Base-by-base conservation (phyloP, 352 stramenopile genomes). In the Globisporangium canariense region DNA sequence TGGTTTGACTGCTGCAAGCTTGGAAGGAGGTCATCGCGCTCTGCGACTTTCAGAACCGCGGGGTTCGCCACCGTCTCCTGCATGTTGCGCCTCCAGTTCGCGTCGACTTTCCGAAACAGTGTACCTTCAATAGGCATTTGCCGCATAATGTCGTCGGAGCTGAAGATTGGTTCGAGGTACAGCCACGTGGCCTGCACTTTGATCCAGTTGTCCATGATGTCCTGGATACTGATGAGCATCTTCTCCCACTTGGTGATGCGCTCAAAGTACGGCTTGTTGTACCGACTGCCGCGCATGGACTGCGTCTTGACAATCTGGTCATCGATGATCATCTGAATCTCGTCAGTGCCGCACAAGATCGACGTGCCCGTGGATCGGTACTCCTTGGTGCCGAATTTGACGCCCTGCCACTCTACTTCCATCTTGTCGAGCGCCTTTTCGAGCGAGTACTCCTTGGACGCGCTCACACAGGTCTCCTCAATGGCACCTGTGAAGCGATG, bases 281-380 rank as follows among this genome's bases (percentile, higher is more conserved):
- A 98, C 2, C 90, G 88, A 60, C 82, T 96, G 2, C 93, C 92
- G 32, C 91, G 84, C 92, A 98, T 98, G 18, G 93, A 97, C 74
- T 98, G 93, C 0, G 91, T 97, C 75, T 98, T 98, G 28, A 98
- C 91, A 47, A 98, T 97, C 73, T 98, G 94, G 69, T 98, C 94
- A 57, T 98, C 91, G 20, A 98, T 91, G 62, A 98, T 90, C 61
- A 95, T 85, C 61, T 98, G 88, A 67, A 98, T 96, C 56, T 98
- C 93, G 61, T 97, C 89, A 0, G 82, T 91, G 4, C 76, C 83
- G 36, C 81, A 93, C 55, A 96, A 62, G 38, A 98, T 96, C 6
- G 79, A 98, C 8, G 93, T 98, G n/a, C 91, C 93, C 2, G 91
- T 97, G 11, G 96, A 77, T 36, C 96, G 96, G 71, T 98, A 98